Evolutionary conservation across 371 early-diverging fungal genomes (phyloP).

Genomic region (Rhizopus arrhizus): DNA sequence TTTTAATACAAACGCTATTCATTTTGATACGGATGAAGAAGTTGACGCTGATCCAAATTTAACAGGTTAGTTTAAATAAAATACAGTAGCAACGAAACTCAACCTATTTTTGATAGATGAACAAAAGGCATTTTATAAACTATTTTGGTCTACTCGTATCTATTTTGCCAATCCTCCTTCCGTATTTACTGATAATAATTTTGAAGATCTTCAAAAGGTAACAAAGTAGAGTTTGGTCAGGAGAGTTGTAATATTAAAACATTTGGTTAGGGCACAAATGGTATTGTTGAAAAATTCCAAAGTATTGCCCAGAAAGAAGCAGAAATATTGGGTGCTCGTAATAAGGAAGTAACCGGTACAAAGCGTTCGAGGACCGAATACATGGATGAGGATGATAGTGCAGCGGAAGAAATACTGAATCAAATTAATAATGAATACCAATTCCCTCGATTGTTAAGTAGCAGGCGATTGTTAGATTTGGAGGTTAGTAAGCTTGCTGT

Average conservation of each 20-base stretch:
- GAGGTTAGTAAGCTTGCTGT: constrained; percentile 49
- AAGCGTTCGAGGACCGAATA: constrained; percentile 19
- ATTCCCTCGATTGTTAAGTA: constrained; percentile 78
- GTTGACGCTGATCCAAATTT: constrained; percentile 47
- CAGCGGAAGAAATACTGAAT: constrained; percentile 34
- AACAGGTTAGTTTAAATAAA: constrained; percentile 31
- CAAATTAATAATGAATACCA: constrained; percentile 54
- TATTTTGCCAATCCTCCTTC: constrained; percentile 48
- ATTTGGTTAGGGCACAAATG: constrained; percentile 32
- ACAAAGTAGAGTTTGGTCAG: background rate
- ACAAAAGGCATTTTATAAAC: constrained; percentile 49
- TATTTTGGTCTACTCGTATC: constrained; percentile 48
- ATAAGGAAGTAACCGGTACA: constrained; percentile 19
- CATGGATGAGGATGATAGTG: constrained; percentile 36
- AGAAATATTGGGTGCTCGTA: constrained; percentile 36
- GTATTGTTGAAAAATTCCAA: constrained; percentile 39
- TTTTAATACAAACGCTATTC: constrained; percentile 70
- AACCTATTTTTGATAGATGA: constrained; percentile 32
- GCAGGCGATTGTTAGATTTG: constrained; percentile 67
- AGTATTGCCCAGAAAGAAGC: constrained; percentile 42
- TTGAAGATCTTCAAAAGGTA: constrained; percentile 42
- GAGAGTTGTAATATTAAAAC: background rate
- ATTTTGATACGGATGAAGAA: constrained; percentile 55
- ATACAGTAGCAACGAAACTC: background rate
- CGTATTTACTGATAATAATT: constrained; percentile 38